Conservation (phyloP, 495 filamentous ascomycete species). For the Umbilicaria muhlenbergii region DNA sequence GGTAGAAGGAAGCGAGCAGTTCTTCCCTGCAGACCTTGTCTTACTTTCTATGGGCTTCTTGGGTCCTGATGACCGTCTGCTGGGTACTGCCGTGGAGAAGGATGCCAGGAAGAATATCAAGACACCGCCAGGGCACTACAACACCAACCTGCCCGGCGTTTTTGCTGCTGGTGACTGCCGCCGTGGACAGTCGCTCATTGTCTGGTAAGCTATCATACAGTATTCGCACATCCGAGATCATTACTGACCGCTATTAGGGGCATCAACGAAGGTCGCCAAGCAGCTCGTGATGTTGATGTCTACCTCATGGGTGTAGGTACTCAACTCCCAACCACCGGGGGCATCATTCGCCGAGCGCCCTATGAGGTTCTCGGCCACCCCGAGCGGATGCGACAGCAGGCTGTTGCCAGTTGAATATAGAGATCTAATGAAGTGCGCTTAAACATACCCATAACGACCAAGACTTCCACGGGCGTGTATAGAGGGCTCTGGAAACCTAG, state of each 20-base stretch:
- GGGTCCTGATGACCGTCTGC: conserved; percentile 79
- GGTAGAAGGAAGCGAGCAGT: conserved; percentile 83
- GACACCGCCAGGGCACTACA: conserved; percentile 79
- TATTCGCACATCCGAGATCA: neutral
- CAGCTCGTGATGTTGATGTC: conserved; percentile 84
- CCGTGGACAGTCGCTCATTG: conserved; percentile 90
- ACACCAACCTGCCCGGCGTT: conserved; percentile 74
- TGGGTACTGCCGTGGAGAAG: conserved; percentile 79
- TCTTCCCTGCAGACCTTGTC: conserved; percentile 94
- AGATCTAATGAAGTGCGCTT: too few relatives aligned
- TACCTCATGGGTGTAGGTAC: conserved; percentile 67
- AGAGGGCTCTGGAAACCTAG: too few relatives aligned
- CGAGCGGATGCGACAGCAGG: conserved; percentile 11
- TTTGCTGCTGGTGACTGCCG: conserved; percentile 97
- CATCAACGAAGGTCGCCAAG: conserved; percentile 95
- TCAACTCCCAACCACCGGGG: conserved; percentile 79
- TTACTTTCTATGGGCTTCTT: conserved; percentile 98
- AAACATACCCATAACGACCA: too few relatives aligned
- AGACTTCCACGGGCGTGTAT: too few relatives aligned
- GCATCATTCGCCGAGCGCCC: conserved; percentile 76
- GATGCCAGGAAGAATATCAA: conserved; percentile 96
- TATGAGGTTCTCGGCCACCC: conserved; percentile 40
- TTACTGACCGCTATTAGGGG: conserved; percentile 39
- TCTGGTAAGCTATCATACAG: conserved; percentile 56
- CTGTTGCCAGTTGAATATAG: neutral